Evolutionary conservation across 345 rosid species (phyloP).

Genomic region (Iberis pinnata): DNA sequence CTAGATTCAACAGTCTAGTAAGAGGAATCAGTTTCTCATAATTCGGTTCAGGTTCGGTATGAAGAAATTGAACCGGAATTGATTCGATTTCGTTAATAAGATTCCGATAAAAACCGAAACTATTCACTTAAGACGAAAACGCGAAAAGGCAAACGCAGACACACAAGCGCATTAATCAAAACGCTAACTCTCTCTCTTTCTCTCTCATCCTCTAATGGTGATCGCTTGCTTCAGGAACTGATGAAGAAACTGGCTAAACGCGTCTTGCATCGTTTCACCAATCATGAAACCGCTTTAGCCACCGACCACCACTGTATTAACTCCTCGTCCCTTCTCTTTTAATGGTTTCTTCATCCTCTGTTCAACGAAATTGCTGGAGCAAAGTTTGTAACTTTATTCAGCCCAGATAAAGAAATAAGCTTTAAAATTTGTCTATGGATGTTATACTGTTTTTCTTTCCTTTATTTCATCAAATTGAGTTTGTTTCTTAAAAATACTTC

Average conservation of each 20-base stretch:
- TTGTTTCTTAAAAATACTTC: background rate
- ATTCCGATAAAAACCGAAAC: background rate
- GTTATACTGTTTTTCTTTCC: background rate
- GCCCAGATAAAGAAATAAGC: background rate
- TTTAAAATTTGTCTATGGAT: background rate
- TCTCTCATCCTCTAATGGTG: conserved; percentile 4
- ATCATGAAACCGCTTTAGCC: conserved; percentile 16
- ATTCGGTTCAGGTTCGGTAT: conserved; percentile 8
- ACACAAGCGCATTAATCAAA: too few species aligned
- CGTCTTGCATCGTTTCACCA: conserved; percentile 32
- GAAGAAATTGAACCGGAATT: background rate
- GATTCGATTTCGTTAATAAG: background rate
- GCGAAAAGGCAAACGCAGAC: too few species aligned
- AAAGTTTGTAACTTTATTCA: conserved; percentile 9
- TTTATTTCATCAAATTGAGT: conserved; percentile 4
- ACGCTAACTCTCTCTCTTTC: conserved; percentile 6
- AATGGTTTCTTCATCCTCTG: conserved; percentile 8
- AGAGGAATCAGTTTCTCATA: too few species aligned
- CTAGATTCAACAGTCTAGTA: too few species aligned
- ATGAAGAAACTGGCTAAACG: conserved; percentile 42
- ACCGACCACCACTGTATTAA: conserved; percentile 26
- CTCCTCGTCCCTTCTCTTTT: background rate
- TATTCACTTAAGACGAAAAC: background rate
- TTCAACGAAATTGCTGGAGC: background rate
- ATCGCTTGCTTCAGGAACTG: conserved; percentile 15